Base-by-base conservation (phyloP, 169 alveolate species). In the Babesia bovis region DNA sequence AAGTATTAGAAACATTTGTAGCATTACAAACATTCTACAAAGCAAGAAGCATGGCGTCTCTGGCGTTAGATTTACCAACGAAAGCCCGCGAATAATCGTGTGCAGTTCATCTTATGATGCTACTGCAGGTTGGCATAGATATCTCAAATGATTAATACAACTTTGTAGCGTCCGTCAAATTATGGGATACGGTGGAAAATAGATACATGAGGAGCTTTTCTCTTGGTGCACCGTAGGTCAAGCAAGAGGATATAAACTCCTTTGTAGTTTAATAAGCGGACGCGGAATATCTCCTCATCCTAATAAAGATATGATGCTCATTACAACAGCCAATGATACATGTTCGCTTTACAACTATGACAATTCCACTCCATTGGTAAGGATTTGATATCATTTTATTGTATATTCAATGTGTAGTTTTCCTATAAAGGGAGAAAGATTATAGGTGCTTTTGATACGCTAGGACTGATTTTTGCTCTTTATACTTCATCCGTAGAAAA, bases 181-280 rank as follows among this genome's bases (percentile, higher is more conserved):
- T 79, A 19, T 79, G 87, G 87, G 87, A 79, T 59, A 69, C 69
- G n/a, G 36, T 79, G 32, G 87, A 79, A 70, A 79, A 79, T 45
- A 36, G 78, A 6, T 79, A 79, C 47, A 40, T 79, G 6, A 67
- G 57, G 57, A 79, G 83, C 44, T 79, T 79, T 40, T 33, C 82
- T 19, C 49, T 69, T 6, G 57, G 23, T 0, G 65, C 76, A n/a
- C 87, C 82, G 84, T 74, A 74, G 23, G 77, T 50, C 30, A 3
- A 17, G 45, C 19, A 53, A 2, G 26, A 19, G 10, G 7, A 6
- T 38, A 6, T 0, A 1, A 7, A 0, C 13, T 2, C 6, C 28
- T 30, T 56, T 10, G 28, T 25, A 33, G 72, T 25, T 52, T 23
- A 7, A 38, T 25, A 21, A 45, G 69, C 45, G 82, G 75, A 15